These are phyloP conservation scores for Dactylonectria estremocensis DNA, from an alignment of 2,329 filamentous ascomycete species.

Conservation along the genomic window DNA sequence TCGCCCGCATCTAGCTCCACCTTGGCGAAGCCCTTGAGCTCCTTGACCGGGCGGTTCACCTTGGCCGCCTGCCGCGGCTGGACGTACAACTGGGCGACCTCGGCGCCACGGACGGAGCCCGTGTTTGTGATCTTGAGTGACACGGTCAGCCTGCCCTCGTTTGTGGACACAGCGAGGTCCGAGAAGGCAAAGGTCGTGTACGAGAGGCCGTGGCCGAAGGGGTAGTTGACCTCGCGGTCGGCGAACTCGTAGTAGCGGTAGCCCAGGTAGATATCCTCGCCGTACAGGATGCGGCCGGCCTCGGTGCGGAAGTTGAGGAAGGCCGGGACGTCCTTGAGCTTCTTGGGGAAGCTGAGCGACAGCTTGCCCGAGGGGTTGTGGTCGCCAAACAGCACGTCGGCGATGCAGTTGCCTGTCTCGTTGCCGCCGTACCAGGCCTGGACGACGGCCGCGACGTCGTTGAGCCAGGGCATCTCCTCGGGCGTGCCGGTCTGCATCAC, in stretches of 20 bases:
- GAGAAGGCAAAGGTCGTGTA: slow-evolving; percentile 79
- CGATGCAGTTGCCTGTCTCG: slow-evolving; percentile 86
- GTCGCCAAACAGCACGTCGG: slow-evolving; percentile 82
- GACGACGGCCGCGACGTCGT: slow-evolving; percentile 70
- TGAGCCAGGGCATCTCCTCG: slow-evolving; percentile 79
- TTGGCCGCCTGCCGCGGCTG: slow-evolving; percentile 66
- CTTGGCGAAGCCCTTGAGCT: slow-evolving; percentile 78
- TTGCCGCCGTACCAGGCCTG: slow-evolving; percentile 93
- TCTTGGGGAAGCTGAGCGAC: slow-evolving; percentile 79
- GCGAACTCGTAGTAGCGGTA: slow-evolving; percentile 86
- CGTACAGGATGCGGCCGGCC: slow-evolving; percentile 80
- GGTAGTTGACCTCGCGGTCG: slow-evolving; percentile 77
- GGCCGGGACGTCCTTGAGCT: slow-evolving; percentile 79
- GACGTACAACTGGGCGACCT: slow-evolving; percentile 73
- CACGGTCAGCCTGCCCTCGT: slow-evolving; percentile 64
- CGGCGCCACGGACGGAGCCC: slow-evolving; percentile 67
- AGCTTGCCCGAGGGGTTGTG: slow-evolving; percentile 83
- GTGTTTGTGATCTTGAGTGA: slow-evolving; percentile 73
- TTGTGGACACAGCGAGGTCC: slow-evolving; percentile 63
- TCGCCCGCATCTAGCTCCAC: slow-evolving; percentile 73
- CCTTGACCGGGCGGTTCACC: slow-evolving; percentile 71
- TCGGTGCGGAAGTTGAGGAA: slow-evolving; percentile 83
- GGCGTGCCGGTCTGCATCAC: slow-evolving; percentile 86
- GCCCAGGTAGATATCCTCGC: slow-evolving; percentile 85
- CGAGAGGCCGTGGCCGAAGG: slow-evolving; percentile 85